These are phyloP conservation scores for Ogataea methanolica DNA, from an alignment of 805 yeast species.

Conservation along the genomic window DNA sequence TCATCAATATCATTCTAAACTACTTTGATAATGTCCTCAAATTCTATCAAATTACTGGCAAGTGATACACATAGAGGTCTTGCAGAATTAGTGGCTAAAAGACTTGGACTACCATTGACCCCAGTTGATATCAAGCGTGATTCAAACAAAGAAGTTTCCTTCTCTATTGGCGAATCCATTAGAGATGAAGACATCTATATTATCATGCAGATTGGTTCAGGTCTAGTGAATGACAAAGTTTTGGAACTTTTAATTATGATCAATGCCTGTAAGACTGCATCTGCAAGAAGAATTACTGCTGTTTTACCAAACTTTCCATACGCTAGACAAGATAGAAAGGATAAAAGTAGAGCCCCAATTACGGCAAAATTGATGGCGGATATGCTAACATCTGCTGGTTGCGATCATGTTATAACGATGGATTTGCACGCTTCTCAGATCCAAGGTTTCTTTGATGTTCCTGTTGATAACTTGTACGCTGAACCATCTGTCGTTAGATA, in stretches of 20 bases:
- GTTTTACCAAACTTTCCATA: constrained; percentile 81
- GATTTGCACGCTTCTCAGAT: constrained; percentile 87
- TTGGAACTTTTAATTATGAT: constrained; percentile 74
- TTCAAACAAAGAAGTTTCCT: constrained; percentile 69
- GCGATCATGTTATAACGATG: constrained; percentile 84
- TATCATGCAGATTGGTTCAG: constrained; percentile 75
- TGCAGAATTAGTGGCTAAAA: constrained; percentile 63
- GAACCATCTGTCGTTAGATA: constrained; percentile 78
- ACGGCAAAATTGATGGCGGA: constrained; percentile 84
- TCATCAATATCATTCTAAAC: neutral
- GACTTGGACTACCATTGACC: constrained; percentile 55
- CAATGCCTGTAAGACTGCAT: constrained; percentile 77
- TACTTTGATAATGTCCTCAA: constrained; percentile 54
- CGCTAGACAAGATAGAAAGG: constrained; percentile 87
- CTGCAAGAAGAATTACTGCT: constrained; percentile 79
- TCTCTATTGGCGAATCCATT: constrained; percentile 75
- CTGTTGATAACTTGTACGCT: constrained; percentile 80
- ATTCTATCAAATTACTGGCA: constrained; percentile 64
- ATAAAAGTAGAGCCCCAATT: constrained; percentile 79
- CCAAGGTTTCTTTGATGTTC: constrained; percentile 80
- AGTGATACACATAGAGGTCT: constrained; percentile 64
- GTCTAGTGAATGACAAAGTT: constrained; percentile 70
- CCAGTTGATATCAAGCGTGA: constrained; percentile 63
- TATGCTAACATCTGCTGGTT: constrained; percentile 77
- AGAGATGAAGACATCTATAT: constrained; percentile 82